phyloP scores from a whole-genome alignment of 1,139 yeast genomes.

The Candida sp. region DNA sequence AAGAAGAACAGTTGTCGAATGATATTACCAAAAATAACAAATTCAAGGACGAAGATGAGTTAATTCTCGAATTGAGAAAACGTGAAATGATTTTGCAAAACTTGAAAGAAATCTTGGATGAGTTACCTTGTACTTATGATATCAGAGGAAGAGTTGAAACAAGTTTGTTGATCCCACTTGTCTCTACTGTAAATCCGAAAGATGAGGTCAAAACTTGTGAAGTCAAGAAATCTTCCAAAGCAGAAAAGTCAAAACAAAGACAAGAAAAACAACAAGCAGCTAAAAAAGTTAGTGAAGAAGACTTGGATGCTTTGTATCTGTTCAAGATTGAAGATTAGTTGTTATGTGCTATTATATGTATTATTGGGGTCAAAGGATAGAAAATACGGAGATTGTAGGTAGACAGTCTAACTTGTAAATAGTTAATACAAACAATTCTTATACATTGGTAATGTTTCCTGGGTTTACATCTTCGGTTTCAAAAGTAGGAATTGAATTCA shows the following conservation, averaged over 20 bases:
- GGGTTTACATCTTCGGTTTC: no score
- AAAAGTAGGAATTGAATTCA: no score
- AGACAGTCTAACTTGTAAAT: neutral
- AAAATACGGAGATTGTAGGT: neutral
- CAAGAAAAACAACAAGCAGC: slow-evolving; percentile 10
- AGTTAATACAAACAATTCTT: neutral
- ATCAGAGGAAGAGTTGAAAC: slow-evolving; percentile 27
- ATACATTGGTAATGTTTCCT: no score
- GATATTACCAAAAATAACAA: slow-evolving; percentile 1
- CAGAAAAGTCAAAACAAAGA: slow-evolving; percentile 11
- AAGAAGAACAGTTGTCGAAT: neutral
- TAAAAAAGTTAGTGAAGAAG: slow-evolving; percentile 16
- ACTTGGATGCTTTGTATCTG: slow-evolving; percentile 40
- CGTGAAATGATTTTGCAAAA: slow-evolving; percentile 21
- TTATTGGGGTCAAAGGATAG: neutral
- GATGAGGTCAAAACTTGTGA: slow-evolving; percentile 6
- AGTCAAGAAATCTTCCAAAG: slow-evolving; percentile 12
- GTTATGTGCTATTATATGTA: neutral
- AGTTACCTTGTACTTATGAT: slow-evolving; percentile 25
- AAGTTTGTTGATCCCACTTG: slow-evolving; percentile 15
- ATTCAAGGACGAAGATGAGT: slow-evolving; percentile 10
- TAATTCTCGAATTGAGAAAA: slow-evolving; percentile 27
- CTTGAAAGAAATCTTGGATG: slow-evolving; percentile 25
- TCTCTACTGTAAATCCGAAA: slow-evolving; percentile 11
- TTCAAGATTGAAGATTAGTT: slow-evolving; percentile 37